Evolutionary conservation across 2,329 filamentous ascomycete species (phyloP).

Genomic region (Claviceps capensis): DNA sequence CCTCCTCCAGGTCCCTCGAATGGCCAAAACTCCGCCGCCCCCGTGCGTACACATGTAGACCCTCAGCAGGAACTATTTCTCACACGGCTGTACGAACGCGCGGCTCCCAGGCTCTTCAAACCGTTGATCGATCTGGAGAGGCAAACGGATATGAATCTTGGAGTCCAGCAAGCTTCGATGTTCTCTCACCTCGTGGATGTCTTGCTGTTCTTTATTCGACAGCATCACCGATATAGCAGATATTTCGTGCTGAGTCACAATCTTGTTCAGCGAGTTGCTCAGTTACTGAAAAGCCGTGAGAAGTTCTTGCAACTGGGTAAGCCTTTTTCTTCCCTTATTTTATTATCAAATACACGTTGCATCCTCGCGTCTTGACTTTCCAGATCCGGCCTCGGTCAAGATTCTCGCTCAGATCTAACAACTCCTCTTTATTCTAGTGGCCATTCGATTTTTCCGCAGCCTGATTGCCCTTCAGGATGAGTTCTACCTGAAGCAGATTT

Average conservation of each 20-base stretch:
- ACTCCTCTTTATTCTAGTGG: constrained; percentile 37
- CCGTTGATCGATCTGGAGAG: constrained; percentile 71
- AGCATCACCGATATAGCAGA: constrained; percentile 76
- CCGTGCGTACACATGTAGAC: constrained; percentile 45
- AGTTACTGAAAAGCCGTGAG: constrained; percentile 69
- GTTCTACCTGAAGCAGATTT: constrained; percentile 77
- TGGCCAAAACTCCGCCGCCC: constrained; percentile 51
- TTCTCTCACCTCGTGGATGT: constrained; percentile 88
- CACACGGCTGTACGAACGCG: constrained; percentile 77
- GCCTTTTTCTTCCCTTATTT: constrained; percentile 13
- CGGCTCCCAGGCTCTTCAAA: constrained; percentile 72
- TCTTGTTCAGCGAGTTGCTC: constrained; percentile 63
- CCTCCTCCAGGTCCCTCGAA: constrained; percentile 37
- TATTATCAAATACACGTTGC: background rate
- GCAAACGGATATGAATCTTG: constrained; percentile 54
- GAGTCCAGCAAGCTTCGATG: constrained; percentile 74
- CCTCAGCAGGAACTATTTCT: constrained; percentile 78
- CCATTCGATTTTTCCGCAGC: constrained; percentile 86
- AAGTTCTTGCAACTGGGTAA: constrained; percentile 85
- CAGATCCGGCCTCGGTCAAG: no score
- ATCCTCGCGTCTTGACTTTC: no score
- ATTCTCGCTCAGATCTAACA: background rate
- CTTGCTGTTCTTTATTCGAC: constrained; percentile 82
- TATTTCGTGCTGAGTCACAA: constrained; percentile 74
- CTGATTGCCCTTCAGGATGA: constrained; percentile 78